Conservation (phyloP, 164 flowering plant genomes). For the Cinnamomum chago region DNA sequence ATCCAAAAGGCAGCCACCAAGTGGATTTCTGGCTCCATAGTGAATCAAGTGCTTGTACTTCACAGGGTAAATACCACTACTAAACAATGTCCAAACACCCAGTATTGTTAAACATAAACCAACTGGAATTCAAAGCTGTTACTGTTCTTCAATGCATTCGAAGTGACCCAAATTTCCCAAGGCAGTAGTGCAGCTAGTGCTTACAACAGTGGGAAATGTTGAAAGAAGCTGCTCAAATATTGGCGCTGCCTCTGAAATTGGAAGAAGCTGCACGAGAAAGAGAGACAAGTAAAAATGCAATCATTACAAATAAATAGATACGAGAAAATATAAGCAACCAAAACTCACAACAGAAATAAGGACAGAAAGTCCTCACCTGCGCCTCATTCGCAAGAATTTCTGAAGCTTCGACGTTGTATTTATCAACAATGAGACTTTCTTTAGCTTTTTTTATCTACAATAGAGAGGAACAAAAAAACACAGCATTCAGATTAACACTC, state of each 20-base stretch:
- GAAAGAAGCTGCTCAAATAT: slow-evolving; percentile 81
- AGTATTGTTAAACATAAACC: too few relatives aligned
- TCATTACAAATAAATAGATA: background rate
- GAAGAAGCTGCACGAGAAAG: slow-evolving; percentile 44
- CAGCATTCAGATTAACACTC: background rate
- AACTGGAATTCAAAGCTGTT: too few relatives aligned
- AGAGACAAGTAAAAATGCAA: background rate
- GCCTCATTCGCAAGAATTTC: slow-evolving; percentile 50
- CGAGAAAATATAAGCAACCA: background rate
- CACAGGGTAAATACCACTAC: too few relatives aligned
- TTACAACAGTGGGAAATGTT: slow-evolving; percentile 82
- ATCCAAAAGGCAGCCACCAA: too few relatives aligned
- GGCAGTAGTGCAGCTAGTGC: slow-evolving; percentile 8
- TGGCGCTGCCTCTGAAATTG: slow-evolving; percentile 70
- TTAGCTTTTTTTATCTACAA: slow-evolving; percentile 20
- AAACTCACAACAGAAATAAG: background rate
- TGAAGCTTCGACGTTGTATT: slow-evolving; percentile 50
- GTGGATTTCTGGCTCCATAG: too few relatives aligned
- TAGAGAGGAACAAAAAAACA: background rate
- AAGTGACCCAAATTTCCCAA: background rate
- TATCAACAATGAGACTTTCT: slow-evolving; percentile 23
- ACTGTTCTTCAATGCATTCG: background rate
- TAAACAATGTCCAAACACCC: too few relatives aligned
- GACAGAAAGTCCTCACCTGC: slow-evolving; percentile 20
- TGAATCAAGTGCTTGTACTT: too few relatives aligned